Base-by-base conservation (phyloP, 1,284 basidiomycete genomes). In the Fomes fomentarius region DNA sequence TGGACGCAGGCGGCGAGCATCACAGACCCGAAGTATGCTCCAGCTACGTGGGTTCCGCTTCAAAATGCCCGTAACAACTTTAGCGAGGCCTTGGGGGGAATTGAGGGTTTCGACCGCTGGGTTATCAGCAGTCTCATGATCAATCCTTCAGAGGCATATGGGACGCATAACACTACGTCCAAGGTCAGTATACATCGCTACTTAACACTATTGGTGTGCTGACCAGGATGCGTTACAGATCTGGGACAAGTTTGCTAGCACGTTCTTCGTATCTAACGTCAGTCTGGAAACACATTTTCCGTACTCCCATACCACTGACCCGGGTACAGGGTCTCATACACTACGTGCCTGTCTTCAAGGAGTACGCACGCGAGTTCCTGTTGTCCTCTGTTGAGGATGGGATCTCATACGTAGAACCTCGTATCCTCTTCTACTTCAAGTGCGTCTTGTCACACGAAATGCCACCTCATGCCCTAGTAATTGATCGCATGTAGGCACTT, bases 371-470 rank as follows among this genome's bases (percentile, higher is more conserved):
- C 33, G 76, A 85, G 60, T 87, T 90, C 63, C 71, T 93, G 47
- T 68, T 74, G 30, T 76, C 82, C 28, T 86, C 82, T 1, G 79
- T 89, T 10, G 81, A 81, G 30, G 91, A 93, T 66, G 88, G 89
- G 0, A 83, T 93, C 43, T 84, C 77, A 2, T 93, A 91, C 66
- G 70, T 85, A 15, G 91, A 93, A 70, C 75, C 80, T 3, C 80
- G 89, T 33, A 76, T 91, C 50, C 86, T 87, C 66, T 92, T 93
- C 63, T 71, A 76, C 39, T 65, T 68, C 60, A 83, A 79, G 87
- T 88, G 52, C 43, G 74, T 60, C 24, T 41, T 11, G 38, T 33
- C 30, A 9, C 41, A 15, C n/a, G n/a, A 21, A 12, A 2, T 12
- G 33, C 24, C 1, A 24, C 11, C 22, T 1, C 28, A 12, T 7